Evolutionary conservation across 2,329 filamentous ascomycete species (phyloP), one percentile per base, ranked within the genome.

Genomic region (Claviceps cyperi): DNA sequence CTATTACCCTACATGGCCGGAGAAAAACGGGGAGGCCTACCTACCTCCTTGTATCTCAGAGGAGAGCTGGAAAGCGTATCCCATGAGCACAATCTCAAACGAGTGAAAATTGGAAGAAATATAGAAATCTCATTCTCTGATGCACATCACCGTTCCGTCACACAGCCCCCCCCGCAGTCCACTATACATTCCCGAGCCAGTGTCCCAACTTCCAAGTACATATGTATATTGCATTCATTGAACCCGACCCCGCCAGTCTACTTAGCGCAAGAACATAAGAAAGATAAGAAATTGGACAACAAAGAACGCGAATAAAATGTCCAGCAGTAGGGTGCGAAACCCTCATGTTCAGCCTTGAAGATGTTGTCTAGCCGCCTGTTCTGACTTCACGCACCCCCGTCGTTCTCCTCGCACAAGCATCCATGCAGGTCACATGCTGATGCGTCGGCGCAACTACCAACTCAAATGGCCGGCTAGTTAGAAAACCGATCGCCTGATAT

Each of bases 171-270:
- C n/a, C n/a, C n/a, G n/a, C n/a, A n/a, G n/a, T n/a, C n/a, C 54
- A 53, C 55, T 51, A 55, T 44, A 53, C 50, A 54, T 57, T 53
- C 35, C 49, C 56, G 50, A 48, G 52, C 49, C 52, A 49, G 52
- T 48, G 50, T 51, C 53, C 48, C 28, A 32, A 32, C 28, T 32
- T 32, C 28, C 28, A 32, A 32, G 28, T 22, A 38, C 2, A 43
- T 22, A 21, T 15, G 13, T 24, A 15, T 15, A 14, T 43, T 17
- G 19, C 22, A 38, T 53, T 44, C 47, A 47, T 48, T 41, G 50
- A 55, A 57, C 55, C 56, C 54, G 57, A 58, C 56, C 56, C 57
- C 57, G 48, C 57, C 55, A 58, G 54, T 58, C 56, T 59, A 58
- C 56, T 50, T 59, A 58, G 56, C 51, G 55, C 56, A 58, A 41